phyloP scores from a whole-genome alignment of 768 basidiomycete genomes.

The Candolleomyces eurysporus region DNA sequence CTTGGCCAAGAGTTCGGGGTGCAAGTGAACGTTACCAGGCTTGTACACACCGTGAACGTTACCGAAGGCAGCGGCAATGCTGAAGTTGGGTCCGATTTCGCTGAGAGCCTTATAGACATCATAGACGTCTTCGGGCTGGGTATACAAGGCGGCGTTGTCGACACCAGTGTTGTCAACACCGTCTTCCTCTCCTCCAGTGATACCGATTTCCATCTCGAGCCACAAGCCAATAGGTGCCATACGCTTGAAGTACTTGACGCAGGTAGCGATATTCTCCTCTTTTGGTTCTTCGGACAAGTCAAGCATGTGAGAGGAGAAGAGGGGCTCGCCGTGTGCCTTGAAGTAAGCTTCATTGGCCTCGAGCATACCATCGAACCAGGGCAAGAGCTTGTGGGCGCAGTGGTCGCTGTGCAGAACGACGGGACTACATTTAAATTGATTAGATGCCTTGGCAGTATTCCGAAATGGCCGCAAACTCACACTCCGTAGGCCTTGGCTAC shows the following conservation, averaged over 20 bases:
- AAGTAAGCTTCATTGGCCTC: constrained; percentile 92
- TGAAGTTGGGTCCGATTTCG: constrained; percentile 89
- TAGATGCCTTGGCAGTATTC: constrained; percentile 4
- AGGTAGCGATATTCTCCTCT: constrained; percentile 92
- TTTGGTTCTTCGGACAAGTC: constrained; percentile 92
- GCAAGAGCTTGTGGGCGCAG: constrained; percentile 96
- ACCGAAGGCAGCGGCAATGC: constrained; percentile 96
- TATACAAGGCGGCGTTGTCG: constrained; percentile 93
- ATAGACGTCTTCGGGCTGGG: constrained; percentile 94
- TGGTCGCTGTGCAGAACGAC: constrained; percentile 98
- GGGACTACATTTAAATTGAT: constrained; percentile 50
- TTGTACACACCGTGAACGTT: constrained; percentile 99
- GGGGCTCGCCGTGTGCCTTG: constrained; percentile 81
- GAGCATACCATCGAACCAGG: constrained; percentile 99
- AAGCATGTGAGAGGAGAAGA: constrained; percentile 98
- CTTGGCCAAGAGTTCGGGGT: constrained; percentile 87
- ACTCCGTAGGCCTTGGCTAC: constrained; percentile 91
- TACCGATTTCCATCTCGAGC: constrained; percentile 99
- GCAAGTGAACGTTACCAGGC: constrained; percentile 94
- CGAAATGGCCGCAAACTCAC: constrained; percentile 44
- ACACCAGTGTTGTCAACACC: constrained; percentile 97
- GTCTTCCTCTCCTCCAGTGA: constrained; percentile 99
- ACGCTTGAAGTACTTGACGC: constrained; percentile 92
- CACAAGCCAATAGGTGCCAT: constrained; percentile 90
- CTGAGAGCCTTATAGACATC: constrained; percentile 86